Evolutionary conservation across 495 filamentous ascomycete genomes (phyloP).

Genomic region (Penicillium chermesinum): DNA sequence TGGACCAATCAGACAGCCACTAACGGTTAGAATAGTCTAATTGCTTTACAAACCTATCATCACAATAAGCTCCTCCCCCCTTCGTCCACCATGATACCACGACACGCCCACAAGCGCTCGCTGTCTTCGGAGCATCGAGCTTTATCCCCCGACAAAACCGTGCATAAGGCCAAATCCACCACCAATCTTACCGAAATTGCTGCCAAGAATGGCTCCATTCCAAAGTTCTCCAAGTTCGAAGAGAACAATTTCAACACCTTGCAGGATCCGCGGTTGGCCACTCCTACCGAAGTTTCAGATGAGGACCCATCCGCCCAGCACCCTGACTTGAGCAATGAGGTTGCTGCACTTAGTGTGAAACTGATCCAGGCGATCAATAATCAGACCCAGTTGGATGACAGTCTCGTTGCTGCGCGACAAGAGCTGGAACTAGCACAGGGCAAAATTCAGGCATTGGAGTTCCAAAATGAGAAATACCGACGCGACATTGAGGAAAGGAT

Average conservation of each 20-base stretch:
- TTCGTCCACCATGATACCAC: conserved; percentile 42
- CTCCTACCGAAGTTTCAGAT: conserved; percentile 31
- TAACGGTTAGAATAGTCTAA: conserved; percentile 29
- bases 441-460: conserved; percentile 63
- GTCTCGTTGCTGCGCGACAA: conserved; percentile 71
- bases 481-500: conserved; percentile 66
- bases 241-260: conserved; percentile 47
- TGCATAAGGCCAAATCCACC: conserved; percentile 42
- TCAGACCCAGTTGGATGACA: conserved; percentile 89
- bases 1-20: not conserved
- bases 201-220: not conserved
- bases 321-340: conserved; percentile 80
- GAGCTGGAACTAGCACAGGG: conserved; percentile 73
- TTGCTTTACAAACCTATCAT: conserved; percentile 43
- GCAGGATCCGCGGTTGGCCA: conserved; percentile 44
- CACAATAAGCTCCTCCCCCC: conserved; percentile 28
- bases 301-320: conserved; percentile 49
- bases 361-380: conserved; percentile 96
- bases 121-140: conserved; percentile 39
- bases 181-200: conserved; percentile 34
- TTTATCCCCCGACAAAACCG: conserved; percentile 35
- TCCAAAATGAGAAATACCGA: conserved; percentile 60
- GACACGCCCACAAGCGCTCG: conserved; percentile 39
- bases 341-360: conserved; percentile 87
- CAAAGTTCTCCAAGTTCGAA: conserved; percentile 11